phyloP scores from a whole-genome alignment of 2,329 filamentous ascomycete genomes.

The Alternaria sp. region DNA sequence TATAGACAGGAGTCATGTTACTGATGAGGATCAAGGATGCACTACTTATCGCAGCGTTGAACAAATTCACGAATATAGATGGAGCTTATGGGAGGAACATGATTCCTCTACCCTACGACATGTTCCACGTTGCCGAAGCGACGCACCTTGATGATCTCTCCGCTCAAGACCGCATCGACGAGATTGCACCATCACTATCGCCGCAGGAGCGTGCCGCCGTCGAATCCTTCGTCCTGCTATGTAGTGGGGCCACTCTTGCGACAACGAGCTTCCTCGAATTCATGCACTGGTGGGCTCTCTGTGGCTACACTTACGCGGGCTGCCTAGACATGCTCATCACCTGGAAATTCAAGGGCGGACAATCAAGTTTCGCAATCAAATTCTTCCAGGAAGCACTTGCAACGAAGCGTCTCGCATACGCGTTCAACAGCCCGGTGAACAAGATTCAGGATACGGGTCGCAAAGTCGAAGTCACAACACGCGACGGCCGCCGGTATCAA shows the following conservation, averaged over 20 bases:
- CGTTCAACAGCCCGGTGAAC: constrained; percentile 53
- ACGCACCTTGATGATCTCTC: constrained; percentile 36
- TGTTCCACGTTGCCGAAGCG: constrained; percentile 21
- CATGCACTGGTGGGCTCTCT: constrained; percentile 56
- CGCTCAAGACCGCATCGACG: constrained; percentile 54
- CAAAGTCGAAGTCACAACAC: constrained; percentile 48
- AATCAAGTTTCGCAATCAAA: constrained; percentile 57
- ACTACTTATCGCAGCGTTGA: constrained; percentile 36
- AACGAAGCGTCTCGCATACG: constrained; percentile 53
- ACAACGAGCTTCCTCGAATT: constrained; percentile 59
- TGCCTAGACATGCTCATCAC: constrained; percentile 54
- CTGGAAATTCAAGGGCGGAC: constrained; percentile 49
- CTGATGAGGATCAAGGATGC: constrained; percentile 29
- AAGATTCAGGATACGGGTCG: constrained; percentile 39
- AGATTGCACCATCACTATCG: constrained; percentile 53
- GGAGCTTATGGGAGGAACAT: constrained; percentile 50
- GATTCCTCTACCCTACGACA: constrained; percentile 55
- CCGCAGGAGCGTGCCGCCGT: constrained; percentile 54
- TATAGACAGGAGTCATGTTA: neutral
- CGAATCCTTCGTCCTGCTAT: constrained; percentile 56
- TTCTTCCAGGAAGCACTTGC: constrained; percentile 57
- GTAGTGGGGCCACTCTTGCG: constrained; percentile 55
- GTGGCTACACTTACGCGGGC: constrained; percentile 47
- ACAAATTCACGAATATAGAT: constrained; percentile 60
- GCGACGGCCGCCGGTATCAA: constrained; percentile 39